Conservation (phyloP, 116 monocot genomes). For the Papilionanthe hybrid region DNA sequence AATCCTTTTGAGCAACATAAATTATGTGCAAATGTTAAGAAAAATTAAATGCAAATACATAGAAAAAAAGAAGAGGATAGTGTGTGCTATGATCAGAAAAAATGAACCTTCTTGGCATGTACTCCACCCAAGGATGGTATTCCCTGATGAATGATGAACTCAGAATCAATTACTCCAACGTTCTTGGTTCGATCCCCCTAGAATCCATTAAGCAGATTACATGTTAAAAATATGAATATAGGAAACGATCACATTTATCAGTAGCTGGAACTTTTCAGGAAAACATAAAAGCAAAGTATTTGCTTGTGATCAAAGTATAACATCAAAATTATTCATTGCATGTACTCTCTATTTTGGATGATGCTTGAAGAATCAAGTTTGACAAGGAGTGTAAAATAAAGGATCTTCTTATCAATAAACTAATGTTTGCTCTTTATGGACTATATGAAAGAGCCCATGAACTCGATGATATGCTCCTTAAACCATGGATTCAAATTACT, state of each 20-base stretch:
- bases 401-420: background rate
- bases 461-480: background rate
- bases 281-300: background rate
- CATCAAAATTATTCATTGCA: background rate
- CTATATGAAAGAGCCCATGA: background rate
- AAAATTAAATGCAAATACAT: background rate
- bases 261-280: background rate
- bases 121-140: conserved; percentile 86
- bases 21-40: background rate
- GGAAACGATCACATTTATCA: background rate
- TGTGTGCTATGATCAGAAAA: background rate
- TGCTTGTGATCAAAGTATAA: background rate
- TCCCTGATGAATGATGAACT: conserved; percentile 79
- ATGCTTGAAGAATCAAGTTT: background rate
- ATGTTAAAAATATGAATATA: background rate
- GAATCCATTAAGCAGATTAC: conserved; percentile 23
- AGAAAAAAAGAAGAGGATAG: background rate
- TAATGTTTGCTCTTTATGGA: background rate
- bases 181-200: conserved; percentile 90
- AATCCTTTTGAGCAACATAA: background rate
- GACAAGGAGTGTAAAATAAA: background rate
- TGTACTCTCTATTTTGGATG: background rate
- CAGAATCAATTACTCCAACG: conserved; percentile 80
- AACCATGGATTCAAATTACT: background rate
- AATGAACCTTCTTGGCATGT: conserved; percentile 41